Percentiles rank a stretch among this genome's conserved stretches.
These are phyloP conservation scores for Ochetophila trinervis DNA, from an alignment of 306 rosid species.

Conservation along the genomic window DNA sequence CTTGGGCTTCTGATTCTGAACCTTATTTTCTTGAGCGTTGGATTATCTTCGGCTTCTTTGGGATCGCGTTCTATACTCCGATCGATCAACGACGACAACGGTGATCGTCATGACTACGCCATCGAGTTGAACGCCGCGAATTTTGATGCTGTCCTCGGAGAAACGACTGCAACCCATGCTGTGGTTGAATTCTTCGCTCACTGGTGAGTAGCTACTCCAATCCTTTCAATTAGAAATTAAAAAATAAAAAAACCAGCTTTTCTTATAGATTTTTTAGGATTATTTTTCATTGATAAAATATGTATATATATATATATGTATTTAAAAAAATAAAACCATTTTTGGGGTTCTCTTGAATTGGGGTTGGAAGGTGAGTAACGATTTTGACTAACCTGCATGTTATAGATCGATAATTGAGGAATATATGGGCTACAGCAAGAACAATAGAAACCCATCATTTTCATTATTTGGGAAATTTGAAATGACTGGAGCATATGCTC, in stretches of 20 bases:
- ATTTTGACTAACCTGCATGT: too few species aligned
- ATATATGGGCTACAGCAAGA: not conserved
- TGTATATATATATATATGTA: too few species aligned
- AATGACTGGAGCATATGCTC: not conserved
- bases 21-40: constrained; percentile 32
- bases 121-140: constrained; percentile 68
- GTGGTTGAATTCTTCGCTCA: constrained; percentile 84
- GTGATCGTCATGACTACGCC: constrained; percentile 59
- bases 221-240: too few species aligned
- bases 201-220: constrained; percentile 52
- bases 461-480: not conserved
- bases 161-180: constrained; percentile 75
- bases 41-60: constrained; percentile 27
- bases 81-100: constrained; percentile 28
- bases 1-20: constrained; percentile 40
- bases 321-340: too few species aligned
- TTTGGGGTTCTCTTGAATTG: too few species aligned
- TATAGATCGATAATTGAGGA: too few species aligned
- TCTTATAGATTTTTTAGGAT: not conserved
- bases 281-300: not conserved
- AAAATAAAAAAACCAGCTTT: not conserved
- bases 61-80: constrained; percentile 74
- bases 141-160: constrained; percentile 69
- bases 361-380: too few species aligned
- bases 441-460: not conserved